Evolutionary conservation across 2,329 filamentous ascomycete genomes (phyloP), one percentile per base, ranked within the genome.

Genomic region (Colletotrichum nymphaeae): DNA sequence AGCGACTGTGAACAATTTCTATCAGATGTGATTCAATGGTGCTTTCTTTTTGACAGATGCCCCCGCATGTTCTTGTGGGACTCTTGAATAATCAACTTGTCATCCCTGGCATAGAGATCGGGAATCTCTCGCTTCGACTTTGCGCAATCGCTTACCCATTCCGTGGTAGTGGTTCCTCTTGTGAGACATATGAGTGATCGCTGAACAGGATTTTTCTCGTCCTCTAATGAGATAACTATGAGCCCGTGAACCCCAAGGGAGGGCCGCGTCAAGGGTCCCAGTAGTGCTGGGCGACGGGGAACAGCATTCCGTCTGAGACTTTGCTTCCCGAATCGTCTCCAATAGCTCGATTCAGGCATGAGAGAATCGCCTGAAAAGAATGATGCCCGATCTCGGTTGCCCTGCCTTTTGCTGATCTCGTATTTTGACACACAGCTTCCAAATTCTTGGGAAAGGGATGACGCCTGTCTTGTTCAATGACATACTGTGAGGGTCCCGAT

Each of bases 101-200:
- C 60, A 59, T 49, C 55, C 67, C 56, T 65, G 46, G 32, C 46
- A 30, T 14, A 52, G 46, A 63, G 35, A 69, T 56, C 55, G 46
- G 67, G 67, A 73, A 73, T 57, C 26, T 63, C 24, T 6, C 28
- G 22, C 52, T 53, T 35, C 62, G 59, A 35, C 60, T 66, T 49
- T 73, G 28, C 56, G 63, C 70, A 35, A 69, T 60, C 52, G 67
- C n/a, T 59, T 70, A 63, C 70, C 70, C 67, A 70, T 65, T 70
- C 70, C 70, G 67, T 60, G 70, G 70, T 57, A 52, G 55, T 55
- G 70, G 67, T 62, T 62, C 42, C 46, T 46, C 7, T 3, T 32
- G 32, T 73, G 60, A 73, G 70, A 70, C 67, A 73, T 26, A 37
- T 70, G 70, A 65, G 30, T 59, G 57, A 62, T 59, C 56, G 46